Conservation (phyloP, 257 asterid genomes). For the Gardenia jasminoides region DNA sequence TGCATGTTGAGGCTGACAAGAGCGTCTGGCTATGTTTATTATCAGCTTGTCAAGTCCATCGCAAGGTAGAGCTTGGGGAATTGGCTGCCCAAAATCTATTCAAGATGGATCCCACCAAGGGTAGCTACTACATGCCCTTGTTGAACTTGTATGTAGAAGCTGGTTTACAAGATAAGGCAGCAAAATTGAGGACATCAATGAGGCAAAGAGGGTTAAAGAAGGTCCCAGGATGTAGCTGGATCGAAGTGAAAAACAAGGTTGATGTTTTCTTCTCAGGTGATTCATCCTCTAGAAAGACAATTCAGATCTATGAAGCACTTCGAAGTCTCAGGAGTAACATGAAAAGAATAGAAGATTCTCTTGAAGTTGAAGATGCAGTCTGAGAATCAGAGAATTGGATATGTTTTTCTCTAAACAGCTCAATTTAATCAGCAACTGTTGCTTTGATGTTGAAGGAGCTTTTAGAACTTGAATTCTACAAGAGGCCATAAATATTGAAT, state of each 20-base stretch:
- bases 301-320: conserved; percentile 49
- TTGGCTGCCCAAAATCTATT: conserved; percentile 64
- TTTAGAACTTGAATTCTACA: neutral
- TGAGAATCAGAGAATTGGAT: conserved; percentile 15
- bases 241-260: conserved; percentile 57
- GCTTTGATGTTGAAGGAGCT: neutral
- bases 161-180: conserved; percentile 71
- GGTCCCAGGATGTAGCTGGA: conserved; percentile 90
- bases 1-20: conserved; percentile 43
- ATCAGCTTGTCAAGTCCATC: conserved; percentile 74
- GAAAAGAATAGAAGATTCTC: conserved; percentile 31
- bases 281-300: conserved; percentile 43
- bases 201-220: conserved; percentile 63
- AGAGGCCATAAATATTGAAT: neutral
- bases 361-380: conserved; percentile 29
- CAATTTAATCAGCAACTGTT: neutral
- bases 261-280: conserved; percentile 77
- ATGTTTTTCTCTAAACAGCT: neutral
- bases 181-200: conserved; percentile 60
- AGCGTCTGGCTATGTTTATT: conserved; percentile 71
- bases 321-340: conserved; percentile 40
- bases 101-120: conserved; percentile 49
- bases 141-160: conserved; percentile 65
- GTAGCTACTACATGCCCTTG: conserved; percentile 62
- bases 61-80: conserved; percentile 62